Percentiles rank a stretch among this genome's conserved stretches.
Conservation (phyloP, 169 alveolate species). For the Fabrea salina region DNA sequence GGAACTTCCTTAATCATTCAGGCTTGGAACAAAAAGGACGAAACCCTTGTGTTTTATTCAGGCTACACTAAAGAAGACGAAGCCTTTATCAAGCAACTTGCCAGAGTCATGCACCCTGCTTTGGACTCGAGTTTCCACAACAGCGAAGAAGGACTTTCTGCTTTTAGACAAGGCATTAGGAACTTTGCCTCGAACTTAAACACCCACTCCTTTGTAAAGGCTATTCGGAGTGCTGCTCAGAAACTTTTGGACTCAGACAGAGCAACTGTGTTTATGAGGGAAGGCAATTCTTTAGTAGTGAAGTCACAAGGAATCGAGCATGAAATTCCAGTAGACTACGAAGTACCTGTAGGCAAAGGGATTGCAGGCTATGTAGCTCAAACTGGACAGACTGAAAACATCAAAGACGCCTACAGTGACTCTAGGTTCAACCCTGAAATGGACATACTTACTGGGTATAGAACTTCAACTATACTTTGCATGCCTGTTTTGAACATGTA, state of each 20-base stretch:
- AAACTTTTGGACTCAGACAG: neutral
- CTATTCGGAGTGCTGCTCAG: neutral
- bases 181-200: neutral
- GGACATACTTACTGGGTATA: conserved; percentile 32
- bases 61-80: conserved; percentile 3
- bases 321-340: neutral
- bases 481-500: conserved; percentile 24
- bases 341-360: conserved; percentile 8
- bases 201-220: neutral
- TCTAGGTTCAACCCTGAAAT: conserved; percentile 25
- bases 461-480: conserved; percentile 9
- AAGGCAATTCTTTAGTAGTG: neutral
- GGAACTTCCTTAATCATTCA: neutral
- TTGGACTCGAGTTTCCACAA: neutral
- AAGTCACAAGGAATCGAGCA: neutral
- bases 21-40: neutral
- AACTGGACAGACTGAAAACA: conserved; percentile 6
- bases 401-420: conserved; percentile 32
- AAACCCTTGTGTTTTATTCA: neutral
- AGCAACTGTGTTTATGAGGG: neutral
- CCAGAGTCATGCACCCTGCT: neutral
- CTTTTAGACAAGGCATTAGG: neutral
- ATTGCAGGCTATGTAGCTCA: conserved; percentile 34
- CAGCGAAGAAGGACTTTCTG: neutral
- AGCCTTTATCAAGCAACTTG: neutral